These are phyloP conservation scores for Mycena capillaripes DNA, from an alignment of 768 basidiomycete species.

Conservation along the genomic window DNA sequence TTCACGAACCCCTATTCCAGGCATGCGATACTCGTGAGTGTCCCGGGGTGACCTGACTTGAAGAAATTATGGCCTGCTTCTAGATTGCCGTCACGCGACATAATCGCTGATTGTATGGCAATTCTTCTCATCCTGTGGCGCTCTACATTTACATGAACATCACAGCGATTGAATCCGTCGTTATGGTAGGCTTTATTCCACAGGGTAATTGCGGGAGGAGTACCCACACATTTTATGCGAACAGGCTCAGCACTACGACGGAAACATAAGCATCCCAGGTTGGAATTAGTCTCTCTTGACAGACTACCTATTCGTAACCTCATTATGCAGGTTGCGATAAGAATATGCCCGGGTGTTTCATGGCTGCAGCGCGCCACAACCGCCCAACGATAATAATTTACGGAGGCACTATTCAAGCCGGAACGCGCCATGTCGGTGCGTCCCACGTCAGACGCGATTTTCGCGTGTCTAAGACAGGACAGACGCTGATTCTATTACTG, in stretches of 20 bases:
- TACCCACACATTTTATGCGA: neutral
- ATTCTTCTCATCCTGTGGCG: no score
- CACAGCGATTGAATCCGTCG: conserved; percentile 79
- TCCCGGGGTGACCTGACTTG: neutral
- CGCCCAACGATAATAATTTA: conserved; percentile 91
- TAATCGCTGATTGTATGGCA: conserved; percentile 95
- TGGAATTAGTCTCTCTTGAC: no score
- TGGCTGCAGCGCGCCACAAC: conserved; percentile 90
- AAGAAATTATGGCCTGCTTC: neutral
- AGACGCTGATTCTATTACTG: conserved; percentile 41
- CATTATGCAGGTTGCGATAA: neutral
- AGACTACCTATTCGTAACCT: no score
- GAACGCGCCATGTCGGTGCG: conserved; percentile 74
- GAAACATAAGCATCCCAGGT: conserved; percentile 88
- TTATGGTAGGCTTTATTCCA: conserved; percentile 14
- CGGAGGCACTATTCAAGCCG: conserved; percentile 87
- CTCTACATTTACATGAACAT: no score
- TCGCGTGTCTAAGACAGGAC: neutral
- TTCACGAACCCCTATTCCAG: conserved; percentile 50
- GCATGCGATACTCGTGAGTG: conserved; percentile 89
- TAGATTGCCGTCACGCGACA: conserved; percentile 87
- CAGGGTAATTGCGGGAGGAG: conserved; percentile 68
- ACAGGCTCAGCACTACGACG: conserved; percentile 91
- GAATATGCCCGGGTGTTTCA: conserved; percentile 93
- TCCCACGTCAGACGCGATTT: neutral